Evolutionary conservation across 331 rosid genomes (phyloP).

Genomic region (Phaseolus coccineus): DNA sequence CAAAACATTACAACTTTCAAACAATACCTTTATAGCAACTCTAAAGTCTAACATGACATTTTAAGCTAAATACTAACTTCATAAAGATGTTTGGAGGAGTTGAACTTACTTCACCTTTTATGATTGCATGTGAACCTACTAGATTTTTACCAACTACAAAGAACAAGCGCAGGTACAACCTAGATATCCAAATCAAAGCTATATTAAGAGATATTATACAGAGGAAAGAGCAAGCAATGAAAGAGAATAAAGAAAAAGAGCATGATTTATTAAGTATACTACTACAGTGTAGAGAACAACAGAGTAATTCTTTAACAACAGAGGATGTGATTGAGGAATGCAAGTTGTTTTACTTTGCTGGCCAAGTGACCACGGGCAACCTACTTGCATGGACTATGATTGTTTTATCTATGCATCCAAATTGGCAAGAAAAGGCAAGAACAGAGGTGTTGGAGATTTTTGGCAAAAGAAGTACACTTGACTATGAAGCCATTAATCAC

Average conservation of each 20-base stretch:
- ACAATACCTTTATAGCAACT: no score
- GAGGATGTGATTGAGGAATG: constrained; percentile 9
- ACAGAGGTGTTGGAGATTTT: neutral
- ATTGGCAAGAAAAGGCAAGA: constrained; percentile 23
- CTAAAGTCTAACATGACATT: no score
- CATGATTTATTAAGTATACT: neutral
- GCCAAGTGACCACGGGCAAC: neutral
- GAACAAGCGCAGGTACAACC: neutral
- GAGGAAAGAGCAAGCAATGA: neutral
- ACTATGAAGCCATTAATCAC: neutral
- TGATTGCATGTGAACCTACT: neutral
- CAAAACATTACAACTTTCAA: no score
- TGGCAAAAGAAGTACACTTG: neutral
- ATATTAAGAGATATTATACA: neutral
- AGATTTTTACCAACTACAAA: neutral
- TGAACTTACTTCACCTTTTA: neutral
- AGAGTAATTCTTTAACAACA: neutral
- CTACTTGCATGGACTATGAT: neutral
- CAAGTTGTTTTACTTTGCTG: constrained; percentile 15
- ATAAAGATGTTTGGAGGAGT: no score
- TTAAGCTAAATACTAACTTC: no score
- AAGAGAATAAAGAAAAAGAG: neutral
- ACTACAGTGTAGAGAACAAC: neutral
- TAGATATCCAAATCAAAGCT: neutral
- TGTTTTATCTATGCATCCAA: neutral